phyloP scores from a whole-genome alignment of 495 filamentous ascomycete species.

The Podospora pseudoanserina region DNA sequence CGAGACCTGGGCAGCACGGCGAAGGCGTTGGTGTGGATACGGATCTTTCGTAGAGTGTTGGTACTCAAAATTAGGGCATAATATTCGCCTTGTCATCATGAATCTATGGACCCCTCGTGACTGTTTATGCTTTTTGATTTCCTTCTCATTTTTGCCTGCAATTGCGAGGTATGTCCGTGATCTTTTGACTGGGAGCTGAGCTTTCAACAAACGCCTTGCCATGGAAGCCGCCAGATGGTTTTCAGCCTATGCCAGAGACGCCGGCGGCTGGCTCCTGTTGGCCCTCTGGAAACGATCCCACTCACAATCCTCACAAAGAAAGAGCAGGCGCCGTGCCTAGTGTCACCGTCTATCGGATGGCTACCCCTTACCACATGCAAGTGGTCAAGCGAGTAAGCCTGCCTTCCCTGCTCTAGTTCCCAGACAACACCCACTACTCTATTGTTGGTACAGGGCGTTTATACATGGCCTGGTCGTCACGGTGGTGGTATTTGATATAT shows the following conservation, averaged over 20 bases:
- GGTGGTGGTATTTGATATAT: background rate
- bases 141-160: background rate
- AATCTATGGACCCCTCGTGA: background rate
- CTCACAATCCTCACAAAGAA: background rate
- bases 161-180: background rate
- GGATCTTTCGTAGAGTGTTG: background rate
- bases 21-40: background rate
- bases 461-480: conserved; percentile 2
- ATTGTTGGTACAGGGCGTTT: background rate
- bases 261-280: background rate
- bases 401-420: background rate
- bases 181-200: background rate
- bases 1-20: background rate
- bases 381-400: background rate
- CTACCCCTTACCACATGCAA: background rate
- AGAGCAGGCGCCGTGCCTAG: background rate
- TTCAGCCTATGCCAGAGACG: background rate
- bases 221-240: background rate
- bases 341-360: background rate
- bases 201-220: background rate
- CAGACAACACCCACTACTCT: background rate
- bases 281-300: background rate
- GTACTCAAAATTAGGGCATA: background rate
- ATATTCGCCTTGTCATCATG: background rate
- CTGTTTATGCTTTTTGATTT: background rate